Evolutionary conservation across 2,329 filamentous ascomycete species (phyloP), one percentile per base, ranked within the genome.

Genomic region (Alternaria arborescens): DNA sequence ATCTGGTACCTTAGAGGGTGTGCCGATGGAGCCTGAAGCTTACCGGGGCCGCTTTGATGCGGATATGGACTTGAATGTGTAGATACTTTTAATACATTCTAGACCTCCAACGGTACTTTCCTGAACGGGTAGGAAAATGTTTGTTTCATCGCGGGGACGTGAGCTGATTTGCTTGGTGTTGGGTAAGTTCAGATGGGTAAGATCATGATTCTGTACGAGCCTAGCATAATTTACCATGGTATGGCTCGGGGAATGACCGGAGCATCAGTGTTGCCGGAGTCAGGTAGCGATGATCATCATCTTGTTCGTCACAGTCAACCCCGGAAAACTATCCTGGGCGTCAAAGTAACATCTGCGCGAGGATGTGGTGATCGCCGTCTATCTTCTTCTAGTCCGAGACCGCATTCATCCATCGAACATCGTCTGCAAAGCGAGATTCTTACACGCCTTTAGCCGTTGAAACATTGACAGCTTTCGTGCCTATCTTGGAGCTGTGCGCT

Each of bases 391-490:
- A 36, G 12, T 50, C 28, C 18, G 30, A 50, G 30, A 24, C 32
- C 20, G 32, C 46, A 24, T n/a, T 38, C 46, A 50, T 14, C 46
- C 32, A 26, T 8, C 20, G 20, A 3, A 22, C 32, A 11, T 14
- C 3, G 8, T 11, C 46, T 24, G 20, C 6, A 26, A 50, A 38
- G 3, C 26, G 20, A 50, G 14, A 32, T 36, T 22, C 32, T 50
- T 41, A 3, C n/a, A 24, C 8, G 32, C 12, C 8, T 50, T 50
- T 50, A 36, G 20, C 30, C 10, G 30, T 34, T 50, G 46, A 36
- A 24, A 50, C 46, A 22, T 36, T 50, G 46, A 50, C 46, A 50
- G 46, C 20, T 46, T 30, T 36, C 32, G 22, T 50, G 30, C 34
- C 34, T 50, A 14, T 24, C 20, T 11, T 34, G 16, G 46, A 34